Evolutionary conservation across 2,329 filamentous ascomycete species (phyloP), one percentile per base, ranked within the genome.

Genomic region (Pyricularia sp.): DNA sequence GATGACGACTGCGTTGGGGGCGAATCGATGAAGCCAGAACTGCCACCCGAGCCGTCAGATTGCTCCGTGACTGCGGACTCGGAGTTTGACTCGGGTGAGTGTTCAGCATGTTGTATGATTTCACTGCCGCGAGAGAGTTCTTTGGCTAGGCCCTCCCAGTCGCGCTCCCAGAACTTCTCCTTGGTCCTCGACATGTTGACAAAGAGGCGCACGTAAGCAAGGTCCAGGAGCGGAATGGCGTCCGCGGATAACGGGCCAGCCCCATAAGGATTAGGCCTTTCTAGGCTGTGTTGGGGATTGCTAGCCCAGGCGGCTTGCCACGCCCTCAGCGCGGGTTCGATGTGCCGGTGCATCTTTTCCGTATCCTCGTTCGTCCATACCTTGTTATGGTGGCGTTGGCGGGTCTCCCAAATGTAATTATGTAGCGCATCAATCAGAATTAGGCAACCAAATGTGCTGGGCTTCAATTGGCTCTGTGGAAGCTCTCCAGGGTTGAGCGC

Each of bases 331-430:
- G 93, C 93, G 12, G 93, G 93, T 74, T 97, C 93, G 66, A 97
- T 96, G 72, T 96, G 92, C 1, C 89, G 85, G 73, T 97, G 93
- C 92, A 97, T 96, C 68, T 92, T 91, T 69, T 97, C 93, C 0
- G 91, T 96, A 75, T 97, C 93, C 68, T 93, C 88, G 40, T 88
- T 86, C 1, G 92, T 96, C 93, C 93, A 97, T 62, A 91, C 82
- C 67, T 91, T 88, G 70, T 90, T 92, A 70, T 93, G 88, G 70
- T 97, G 93, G 64, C 92, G 83, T 75, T 96, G 93, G 28, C 93
- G 84, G 0, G 93, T 97, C 76, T 97, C 93, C 94, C 94, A 97
- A 60, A 97, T 97, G 75, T 96, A 97, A 70, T 97, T 97, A 77
- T 97, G 94, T 28, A 97, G 81, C 3, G 94, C 93, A 72, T 96